Evolutionary conservation across 75 land plant genomes (phyloP).

Genomic region (Pinus taeda): DNA sequence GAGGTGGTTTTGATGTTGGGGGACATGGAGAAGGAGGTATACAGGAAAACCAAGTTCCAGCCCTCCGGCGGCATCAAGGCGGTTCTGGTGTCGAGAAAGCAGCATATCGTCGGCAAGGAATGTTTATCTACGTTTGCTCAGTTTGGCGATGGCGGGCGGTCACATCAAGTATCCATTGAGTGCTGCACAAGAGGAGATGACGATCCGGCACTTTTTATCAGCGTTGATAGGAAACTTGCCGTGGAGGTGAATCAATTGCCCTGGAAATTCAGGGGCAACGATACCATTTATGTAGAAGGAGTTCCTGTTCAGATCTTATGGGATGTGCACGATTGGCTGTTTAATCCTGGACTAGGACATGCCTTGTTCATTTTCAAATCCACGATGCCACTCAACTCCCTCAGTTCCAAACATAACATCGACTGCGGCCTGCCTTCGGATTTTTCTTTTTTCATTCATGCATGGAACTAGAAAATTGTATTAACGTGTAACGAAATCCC

Average conservation of each 20-base stretch:
- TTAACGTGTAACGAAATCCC: too few species aligned
- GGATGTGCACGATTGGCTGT: conserved; percentile 36
- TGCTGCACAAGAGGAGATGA: conserved; percentile 12
- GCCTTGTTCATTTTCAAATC: conserved; percentile 19
- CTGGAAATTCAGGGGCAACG: conserved; percentile 38
- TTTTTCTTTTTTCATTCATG: not conserved
- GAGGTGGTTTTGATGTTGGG: conserved; percentile 66
- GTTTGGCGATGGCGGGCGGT: conserved; percentile 53
- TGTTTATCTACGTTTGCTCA: conserved; percentile 57
- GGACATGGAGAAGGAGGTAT: conserved; percentile 58
- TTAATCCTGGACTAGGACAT: conserved; percentile 7
- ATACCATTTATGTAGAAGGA: conserved; percentile 19
- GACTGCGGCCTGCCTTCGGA: not conserved
- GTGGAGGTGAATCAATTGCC: conserved; percentile 16
- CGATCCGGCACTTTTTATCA: conserved; percentile 17
- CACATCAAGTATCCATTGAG: conserved; percentile 78
- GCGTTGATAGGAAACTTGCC: conserved; percentile 8
- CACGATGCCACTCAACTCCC: not conserved
- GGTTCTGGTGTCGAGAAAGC: conserved; percentile 53
- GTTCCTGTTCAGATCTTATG: conserved; percentile 17
- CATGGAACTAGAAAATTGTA: not conserved
- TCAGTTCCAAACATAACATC: conserved; percentile 5
- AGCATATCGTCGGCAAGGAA: conserved; percentile 81
- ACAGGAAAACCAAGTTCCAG: conserved; percentile 27
- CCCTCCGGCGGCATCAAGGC: conserved; percentile 51